Evolutionary conservation across 345 rosid genomes (phyloP).

Genomic region (Stellera chamaejasme): DNA sequence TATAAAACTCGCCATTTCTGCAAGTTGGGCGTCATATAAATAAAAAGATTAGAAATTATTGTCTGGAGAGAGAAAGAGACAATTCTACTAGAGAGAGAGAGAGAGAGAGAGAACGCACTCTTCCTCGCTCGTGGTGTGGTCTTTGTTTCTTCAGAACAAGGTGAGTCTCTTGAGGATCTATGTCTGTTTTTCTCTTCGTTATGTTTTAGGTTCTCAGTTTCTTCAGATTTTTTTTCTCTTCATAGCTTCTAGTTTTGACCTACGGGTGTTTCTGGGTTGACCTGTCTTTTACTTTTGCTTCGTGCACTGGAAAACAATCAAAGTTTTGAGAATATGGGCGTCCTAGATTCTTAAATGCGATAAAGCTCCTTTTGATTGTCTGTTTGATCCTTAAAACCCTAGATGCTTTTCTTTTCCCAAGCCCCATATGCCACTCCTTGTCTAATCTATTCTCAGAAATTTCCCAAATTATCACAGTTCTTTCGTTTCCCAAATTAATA

Average conservation of each 20-base stretch:
- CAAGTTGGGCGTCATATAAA: constrained; percentile 20
- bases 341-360: constrained; percentile 21
- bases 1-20: constrained; percentile 39
- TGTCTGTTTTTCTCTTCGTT: constrained; percentile 13
- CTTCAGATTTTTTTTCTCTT: constrained; percentile 2
- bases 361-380: constrained; percentile 35
- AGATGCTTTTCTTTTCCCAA: constrained; percentile 8
- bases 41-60: constrained; percentile 9
- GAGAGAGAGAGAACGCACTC: constrained; percentile 17
- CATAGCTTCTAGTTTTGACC: constrained; percentile 3
- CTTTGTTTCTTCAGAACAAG: constrained; percentile 26
- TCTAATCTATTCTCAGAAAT: background rate
- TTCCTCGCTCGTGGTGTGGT: constrained; percentile 14
- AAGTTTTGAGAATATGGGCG: constrained; percentile 6
- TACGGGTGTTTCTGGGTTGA: constrained; percentile 10
- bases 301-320: background rate
- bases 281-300: constrained; percentile 14
- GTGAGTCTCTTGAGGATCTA: constrained; percentile 32
- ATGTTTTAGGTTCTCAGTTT: constrained; percentile 9
- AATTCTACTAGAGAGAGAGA: constrained; percentile 17
- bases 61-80: constrained; percentile 18
- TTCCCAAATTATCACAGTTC: constrained; percentile 12
- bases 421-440: constrained; percentile 1
- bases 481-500: constrained; percentile 16
- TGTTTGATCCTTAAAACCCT: constrained; percentile 30